Evolutionary conservation across 78 protist genomes (phyloP).

Genomic region (Speleostelium caveatum): DNA sequence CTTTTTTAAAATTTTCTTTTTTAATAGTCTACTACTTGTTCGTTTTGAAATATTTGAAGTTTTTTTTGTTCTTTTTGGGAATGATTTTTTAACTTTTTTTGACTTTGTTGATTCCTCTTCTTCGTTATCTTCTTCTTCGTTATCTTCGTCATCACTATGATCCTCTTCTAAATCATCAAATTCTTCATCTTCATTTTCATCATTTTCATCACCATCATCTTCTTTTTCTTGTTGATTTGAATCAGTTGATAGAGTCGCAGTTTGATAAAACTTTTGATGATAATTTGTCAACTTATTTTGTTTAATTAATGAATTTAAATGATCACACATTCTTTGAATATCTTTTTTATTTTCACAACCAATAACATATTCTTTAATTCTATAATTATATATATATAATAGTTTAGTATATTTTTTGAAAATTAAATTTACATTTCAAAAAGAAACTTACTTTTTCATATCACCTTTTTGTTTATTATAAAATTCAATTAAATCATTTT

Average conservation of each 20-base stretch:
- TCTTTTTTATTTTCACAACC: constrained; percentile 70
- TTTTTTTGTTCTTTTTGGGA: not conserved
- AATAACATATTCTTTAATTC: constrained; percentile 65
- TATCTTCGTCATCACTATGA: not conserved
- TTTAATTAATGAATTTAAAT: constrained; percentile 13
- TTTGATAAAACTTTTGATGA: constrained; percentile 39
- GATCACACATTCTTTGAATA: constrained; percentile 76
- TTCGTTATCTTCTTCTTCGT: constrained; percentile 4
- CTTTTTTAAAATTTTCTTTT: not conserved
- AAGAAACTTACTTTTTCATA: constrained; percentile 51
- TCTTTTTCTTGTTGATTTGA: not conserved
- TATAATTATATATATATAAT: not conserved
- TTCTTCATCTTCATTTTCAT: constrained; percentile 19
- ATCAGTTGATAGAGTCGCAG: constrained; percentile 32
- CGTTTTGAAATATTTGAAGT: not conserved
- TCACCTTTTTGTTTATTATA: constrained; percentile 62
- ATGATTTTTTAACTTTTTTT: not conserved
- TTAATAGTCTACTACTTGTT: not conserved
- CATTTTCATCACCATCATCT: constrained; percentile 1
- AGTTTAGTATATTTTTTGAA: not conserved
- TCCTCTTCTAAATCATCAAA: constrained; percentile 8
- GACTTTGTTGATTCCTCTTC: not conserved
- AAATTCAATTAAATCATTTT: constrained; percentile 47
- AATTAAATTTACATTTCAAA: not conserved
- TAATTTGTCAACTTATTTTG: constrained; percentile 5